phyloP scores from a whole-genome alignment of 495 filamentous ascomycete genomes.

The Aspergillus sparsus region DNA sequence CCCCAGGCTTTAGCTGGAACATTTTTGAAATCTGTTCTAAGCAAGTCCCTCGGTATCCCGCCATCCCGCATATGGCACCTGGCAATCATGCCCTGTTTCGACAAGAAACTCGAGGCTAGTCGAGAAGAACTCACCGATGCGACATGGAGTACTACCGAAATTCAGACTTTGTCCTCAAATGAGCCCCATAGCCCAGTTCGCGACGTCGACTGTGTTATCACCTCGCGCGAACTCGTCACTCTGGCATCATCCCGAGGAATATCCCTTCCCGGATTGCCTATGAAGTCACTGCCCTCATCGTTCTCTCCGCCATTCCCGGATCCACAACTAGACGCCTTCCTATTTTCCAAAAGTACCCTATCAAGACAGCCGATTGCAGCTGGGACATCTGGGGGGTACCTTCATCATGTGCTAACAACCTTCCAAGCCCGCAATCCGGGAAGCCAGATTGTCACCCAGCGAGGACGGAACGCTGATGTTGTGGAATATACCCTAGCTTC shows the following conservation, averaged over 20 bases:
- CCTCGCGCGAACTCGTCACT: constrained; percentile 86
- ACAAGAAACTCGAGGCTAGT: constrained; percentile 97
- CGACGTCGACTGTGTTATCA: constrained; percentile 98
- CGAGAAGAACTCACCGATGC: constrained; percentile 86
- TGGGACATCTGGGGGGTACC: constrained; percentile 87
- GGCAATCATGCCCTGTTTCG: constrained; percentile 96
- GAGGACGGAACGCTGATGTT: constrained; percentile 88
- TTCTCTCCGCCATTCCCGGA: constrained; percentile 64
- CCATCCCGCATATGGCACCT: constrained; percentile 89
- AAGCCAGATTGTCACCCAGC: constrained; percentile 64
- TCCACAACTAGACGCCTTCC: constrained; percentile 62
- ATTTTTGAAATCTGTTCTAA: constrained; percentile 80
- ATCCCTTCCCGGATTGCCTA: constrained; percentile 68
- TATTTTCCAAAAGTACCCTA: constrained; percentile 51
- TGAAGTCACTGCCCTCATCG: constrained; percentile 44
- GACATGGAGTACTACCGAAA: constrained; percentile 57
- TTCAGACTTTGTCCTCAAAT: constrained; percentile 20
- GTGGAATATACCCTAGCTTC: constrained; percentile 72
- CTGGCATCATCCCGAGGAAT: constrained; percentile 77
- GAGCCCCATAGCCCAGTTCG: constrained; percentile 58
- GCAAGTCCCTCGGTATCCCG: constrained; percentile 64
- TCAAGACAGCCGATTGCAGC: constrained; percentile 39
- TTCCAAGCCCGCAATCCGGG: constrained; percentile 69
- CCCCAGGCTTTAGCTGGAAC: constrained; percentile 92
- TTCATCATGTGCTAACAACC: constrained; percentile 74